phyloP scores from a whole-genome alignment of 164 flowering plant genomes.

The Vitis amurensis region DNA sequence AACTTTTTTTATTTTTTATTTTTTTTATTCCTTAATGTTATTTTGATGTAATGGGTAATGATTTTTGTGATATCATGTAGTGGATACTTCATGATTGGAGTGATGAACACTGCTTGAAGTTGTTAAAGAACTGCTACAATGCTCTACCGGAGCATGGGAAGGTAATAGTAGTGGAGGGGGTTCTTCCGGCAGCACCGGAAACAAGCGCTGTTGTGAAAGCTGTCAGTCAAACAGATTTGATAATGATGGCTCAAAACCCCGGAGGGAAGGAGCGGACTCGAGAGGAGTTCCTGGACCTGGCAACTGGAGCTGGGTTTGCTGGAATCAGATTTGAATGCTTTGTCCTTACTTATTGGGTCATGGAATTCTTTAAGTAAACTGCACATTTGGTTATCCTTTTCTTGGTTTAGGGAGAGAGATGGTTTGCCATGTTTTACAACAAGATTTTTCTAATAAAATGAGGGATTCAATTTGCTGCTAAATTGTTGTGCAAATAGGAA shows the following conservation, averaged over 20 bases:
- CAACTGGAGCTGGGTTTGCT: conserved; percentile 31
- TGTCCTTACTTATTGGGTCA: conserved; percentile 16
- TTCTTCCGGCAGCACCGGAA: conserved; percentile 26
- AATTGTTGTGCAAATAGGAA: too few relatives aligned
- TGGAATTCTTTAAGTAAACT: conserved; percentile 24
- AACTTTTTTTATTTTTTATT: too few relatives aligned
- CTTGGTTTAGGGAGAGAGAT: too few relatives aligned
- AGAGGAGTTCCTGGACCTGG: conserved; percentile 32
- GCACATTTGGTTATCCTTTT: neutral
- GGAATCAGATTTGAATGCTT: conserved; percentile 11
- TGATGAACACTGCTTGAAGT: conserved; percentile 33
- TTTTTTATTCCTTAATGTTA: too few relatives aligned
- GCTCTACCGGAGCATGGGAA: conserved; percentile 32
- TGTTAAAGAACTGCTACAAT: conserved; percentile 37
- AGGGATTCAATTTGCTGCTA: too few relatives aligned
- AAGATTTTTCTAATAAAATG: too few relatives aligned
- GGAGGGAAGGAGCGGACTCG: conserved; percentile 44
- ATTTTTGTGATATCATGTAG: conserved; percentile 8
- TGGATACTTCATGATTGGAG: conserved; percentile 47
- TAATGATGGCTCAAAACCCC: conserved; percentile 28
- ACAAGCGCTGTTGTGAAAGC: conserved; percentile 4
- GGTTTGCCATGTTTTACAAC: too few relatives aligned
- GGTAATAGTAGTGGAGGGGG: conserved; percentile 29
- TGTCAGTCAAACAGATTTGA: conserved; percentile 8
- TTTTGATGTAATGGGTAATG: too few relatives aligned